Percentiles rank a stretch among this genome's conserved stretches.
Conservation (phyloP, 108 stramenopile species). For the Nannochloropsis oceanica region DNA sequence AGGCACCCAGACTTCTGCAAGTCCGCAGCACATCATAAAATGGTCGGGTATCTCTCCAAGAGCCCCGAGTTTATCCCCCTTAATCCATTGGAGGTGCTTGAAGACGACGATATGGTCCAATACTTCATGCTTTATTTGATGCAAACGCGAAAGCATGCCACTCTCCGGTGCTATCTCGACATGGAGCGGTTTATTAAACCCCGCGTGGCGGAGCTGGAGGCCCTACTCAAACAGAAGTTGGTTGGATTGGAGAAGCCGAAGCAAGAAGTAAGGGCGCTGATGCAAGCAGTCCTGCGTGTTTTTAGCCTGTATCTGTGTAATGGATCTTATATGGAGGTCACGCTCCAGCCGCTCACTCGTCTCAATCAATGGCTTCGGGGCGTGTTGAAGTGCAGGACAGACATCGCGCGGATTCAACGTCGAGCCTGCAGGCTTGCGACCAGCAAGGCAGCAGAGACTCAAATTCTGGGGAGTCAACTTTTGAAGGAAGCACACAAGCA, state of each 20-base stretch:
- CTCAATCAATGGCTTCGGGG: not conserved
- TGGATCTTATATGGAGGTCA: not conserved
- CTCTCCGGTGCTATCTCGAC: not conserved
- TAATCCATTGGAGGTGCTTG: not conserved
- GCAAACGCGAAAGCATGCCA: not conserved
- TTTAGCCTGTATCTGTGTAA: not conserved
- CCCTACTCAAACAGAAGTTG: not conserved
- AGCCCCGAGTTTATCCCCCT: not conserved
- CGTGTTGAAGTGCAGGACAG: not conserved
- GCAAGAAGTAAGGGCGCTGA: not conserved
- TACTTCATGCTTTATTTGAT: not conserved
- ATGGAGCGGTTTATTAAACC: not conserved
- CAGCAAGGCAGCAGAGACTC: not conserved
- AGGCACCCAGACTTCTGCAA: not conserved
- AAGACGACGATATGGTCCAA: not conserved
- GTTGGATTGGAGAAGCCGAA: not conserved
- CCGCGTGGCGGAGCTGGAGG: not conserved
- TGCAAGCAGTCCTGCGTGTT: not conserved
- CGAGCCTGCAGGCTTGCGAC: not conserved
- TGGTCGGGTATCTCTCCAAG: not conserved
- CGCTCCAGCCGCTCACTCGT: not conserved
- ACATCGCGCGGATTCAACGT: not conserved
- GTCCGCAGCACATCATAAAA: not conserved
- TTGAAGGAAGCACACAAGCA: not conserved
- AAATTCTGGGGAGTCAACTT: not conserved